phyloP scores from a whole-genome alignment of 495 filamentous ascomycete genomes.

The Daldinia bambusicola region DNA sequence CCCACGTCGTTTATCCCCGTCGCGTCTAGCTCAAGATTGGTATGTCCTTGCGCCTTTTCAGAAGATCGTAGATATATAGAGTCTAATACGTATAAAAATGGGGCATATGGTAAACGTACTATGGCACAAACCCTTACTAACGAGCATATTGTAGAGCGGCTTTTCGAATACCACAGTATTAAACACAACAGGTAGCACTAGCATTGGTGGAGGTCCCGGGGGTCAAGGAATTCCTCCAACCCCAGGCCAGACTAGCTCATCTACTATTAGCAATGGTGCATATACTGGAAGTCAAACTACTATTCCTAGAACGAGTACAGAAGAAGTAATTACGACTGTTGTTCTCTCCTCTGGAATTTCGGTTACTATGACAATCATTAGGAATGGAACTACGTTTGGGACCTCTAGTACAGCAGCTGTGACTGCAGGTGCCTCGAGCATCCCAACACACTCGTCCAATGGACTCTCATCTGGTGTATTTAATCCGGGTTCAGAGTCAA shows the following conservation, averaged over 20 bases:
- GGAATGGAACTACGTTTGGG: conserved; percentile 22
- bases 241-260: background rate
- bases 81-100: background rate
- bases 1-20: conserved; percentile 9
- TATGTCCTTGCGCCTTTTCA: conserved; percentile 10
- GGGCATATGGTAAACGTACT: background rate
- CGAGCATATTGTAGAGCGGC: conserved; percentile 21
- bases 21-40: conserved; percentile 11
- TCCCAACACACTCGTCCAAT: conserved; percentile 8
- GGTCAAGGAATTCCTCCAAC: conserved; percentile 11
- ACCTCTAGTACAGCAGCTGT: conserved; percentile 32
- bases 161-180: background rate
- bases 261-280: conserved; percentile 17
- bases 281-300: conserved; percentile 11
- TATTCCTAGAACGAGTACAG: conserved; percentile 19
- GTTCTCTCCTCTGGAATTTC: conserved; percentile 23
- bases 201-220: conserved; percentile 1
- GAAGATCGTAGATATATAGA: background rate
- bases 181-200: conserved; percentile 1
- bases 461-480: conserved; percentile 3
- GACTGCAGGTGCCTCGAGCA: conserved; percentile 19
- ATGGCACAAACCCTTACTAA: background rate
- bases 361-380: conserved; percentile 26
- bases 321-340: conserved; percentile 20
- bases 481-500: conserved; percentile 8